phyloP scores from a whole-genome alignment of 345 rosid species.

The Dipteronia sinensis region DNA sequence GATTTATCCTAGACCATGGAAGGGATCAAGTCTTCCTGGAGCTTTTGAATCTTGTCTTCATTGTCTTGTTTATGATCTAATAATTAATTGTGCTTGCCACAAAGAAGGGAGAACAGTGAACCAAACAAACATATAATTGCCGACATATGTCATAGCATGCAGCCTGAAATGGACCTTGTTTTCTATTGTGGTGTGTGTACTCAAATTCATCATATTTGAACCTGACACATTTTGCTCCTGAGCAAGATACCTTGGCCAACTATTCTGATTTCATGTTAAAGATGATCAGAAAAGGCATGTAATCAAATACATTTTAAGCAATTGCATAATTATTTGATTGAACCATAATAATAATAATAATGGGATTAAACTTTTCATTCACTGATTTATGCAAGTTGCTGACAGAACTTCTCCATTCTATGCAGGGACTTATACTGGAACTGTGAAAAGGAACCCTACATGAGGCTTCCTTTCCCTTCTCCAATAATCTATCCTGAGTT shows the following conservation, averaged over 20 bases:
- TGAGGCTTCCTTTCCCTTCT: constrained; percentile 1
- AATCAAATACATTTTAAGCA: background rate
- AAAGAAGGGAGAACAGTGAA: background rate
- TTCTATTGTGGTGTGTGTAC: no score
- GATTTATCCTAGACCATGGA: background rate
- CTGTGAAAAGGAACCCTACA: background rate
- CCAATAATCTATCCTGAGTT: background rate
- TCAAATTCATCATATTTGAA: background rate
- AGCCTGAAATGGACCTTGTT: background rate
- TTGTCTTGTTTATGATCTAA: background rate
- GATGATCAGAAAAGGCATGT: background rate
- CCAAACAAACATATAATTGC: no score
- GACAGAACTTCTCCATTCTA: constrained; percentile 8
- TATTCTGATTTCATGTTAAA: constrained; percentile 3
- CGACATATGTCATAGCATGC: background rate
- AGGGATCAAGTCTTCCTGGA: background rate
- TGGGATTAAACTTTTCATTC: background rate
- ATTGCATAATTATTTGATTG: background rate
- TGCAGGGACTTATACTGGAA: constrained; percentile 21
- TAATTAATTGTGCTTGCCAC: background rate
- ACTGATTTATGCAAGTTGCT: constrained; percentile 20
- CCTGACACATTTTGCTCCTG: background rate
- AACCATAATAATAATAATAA: constrained; percentile 3
- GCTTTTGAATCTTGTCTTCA: background rate
- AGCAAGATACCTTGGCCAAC: background rate